Conservation (phyloP, 2,329 filamentous ascomycete genomes). For the Stagonosporopsis rhizophila region DNA sequence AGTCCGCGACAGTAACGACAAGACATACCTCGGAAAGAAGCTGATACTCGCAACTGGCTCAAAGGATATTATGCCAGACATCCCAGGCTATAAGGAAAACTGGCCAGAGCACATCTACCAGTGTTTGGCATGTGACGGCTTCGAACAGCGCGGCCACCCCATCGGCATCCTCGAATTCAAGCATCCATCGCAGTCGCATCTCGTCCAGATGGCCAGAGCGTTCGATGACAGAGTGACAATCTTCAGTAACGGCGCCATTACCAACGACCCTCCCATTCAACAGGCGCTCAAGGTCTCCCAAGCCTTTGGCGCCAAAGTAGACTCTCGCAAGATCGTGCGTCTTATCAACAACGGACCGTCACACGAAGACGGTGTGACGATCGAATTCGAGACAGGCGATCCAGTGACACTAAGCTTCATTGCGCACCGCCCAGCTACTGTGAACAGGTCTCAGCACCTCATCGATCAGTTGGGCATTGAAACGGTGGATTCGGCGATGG, state of each 20-base stretch:
- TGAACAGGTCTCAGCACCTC: slow-evolving; percentile 40
- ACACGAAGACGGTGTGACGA: slow-evolving; percentile 36
- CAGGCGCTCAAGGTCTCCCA: slow-evolving; percentile 29
- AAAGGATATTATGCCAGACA: slow-evolving; percentile 59
- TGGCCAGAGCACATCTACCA: slow-evolving; percentile 61
- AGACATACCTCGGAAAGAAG: slow-evolving; percentile 58
- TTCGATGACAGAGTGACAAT: slow-evolving; percentile 40
- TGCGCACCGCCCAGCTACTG: slow-evolving; percentile 37
- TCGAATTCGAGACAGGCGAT: slow-evolving; percentile 38
- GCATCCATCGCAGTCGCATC: slow-evolving; percentile 31
- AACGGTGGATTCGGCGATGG: slow-evolving; percentile 51
- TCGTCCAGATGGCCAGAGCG: slow-evolving; percentile 33
- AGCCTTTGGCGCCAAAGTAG: slow-evolving; percentile 34
- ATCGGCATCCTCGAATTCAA: slow-evolving; percentile 38
- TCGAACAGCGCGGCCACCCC: slow-evolving; percentile 59
- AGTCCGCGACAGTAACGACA: slow-evolving; percentile 52
- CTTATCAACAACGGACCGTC: slow-evolving; percentile 38
- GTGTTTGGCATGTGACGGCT: slow-evolving; percentile 68
- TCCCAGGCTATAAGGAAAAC: slow-evolving; percentile 62
- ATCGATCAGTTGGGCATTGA: slow-evolving; percentile 43
- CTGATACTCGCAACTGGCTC: slow-evolving; percentile 64
- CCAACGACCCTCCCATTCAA: slow-evolving; percentile 21
- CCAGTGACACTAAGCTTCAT: slow-evolving; percentile 38
- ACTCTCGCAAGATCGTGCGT: slow-evolving; percentile 33
- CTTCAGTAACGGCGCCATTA: slow-evolving; percentile 33